Percentiles rank a stretch among this genome's conserved stretches.
phyloP scores from a whole-genome alignment of 2,329 filamentous ascomycete species.

The Colletotrichum agaves region DNA sequence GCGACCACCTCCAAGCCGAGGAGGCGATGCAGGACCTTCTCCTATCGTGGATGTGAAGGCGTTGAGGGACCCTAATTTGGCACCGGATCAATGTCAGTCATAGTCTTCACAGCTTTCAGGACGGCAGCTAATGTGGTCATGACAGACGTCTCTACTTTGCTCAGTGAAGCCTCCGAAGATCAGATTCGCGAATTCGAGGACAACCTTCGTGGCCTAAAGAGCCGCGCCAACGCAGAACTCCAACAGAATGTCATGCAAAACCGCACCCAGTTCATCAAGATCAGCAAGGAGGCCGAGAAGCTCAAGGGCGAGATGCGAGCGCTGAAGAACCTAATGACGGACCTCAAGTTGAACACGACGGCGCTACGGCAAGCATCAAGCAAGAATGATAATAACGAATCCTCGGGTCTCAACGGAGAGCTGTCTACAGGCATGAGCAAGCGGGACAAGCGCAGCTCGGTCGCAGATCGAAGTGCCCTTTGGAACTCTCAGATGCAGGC shows the following conservation, averaged over 20 bases:
- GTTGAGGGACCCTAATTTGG: slow-evolving; percentile 81
- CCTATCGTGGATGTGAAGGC: slow-evolving; percentile 80
- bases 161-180: slow-evolving; percentile 87
- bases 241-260: slow-evolving; percentile 98
- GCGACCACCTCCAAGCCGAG: slow-evolving; percentile 65
- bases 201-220: slow-evolving; percentile 79
- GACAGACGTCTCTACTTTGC: slow-evolving; percentile 71
- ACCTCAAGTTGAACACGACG: slow-evolving; percentile 83
- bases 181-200: slow-evolving; percentile 87
- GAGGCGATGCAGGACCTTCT: slow-evolving; percentile 59
- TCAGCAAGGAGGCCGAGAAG: slow-evolving; percentile 98
- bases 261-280: slow-evolving; percentile 97
- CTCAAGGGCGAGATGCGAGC: slow-evolving; percentile 96
- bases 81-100: slow-evolving; percentile 79
- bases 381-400: slow-evolving; percentile 58
- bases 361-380: slow-evolving; percentile 71
- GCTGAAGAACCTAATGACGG: slow-evolving; percentile 89
- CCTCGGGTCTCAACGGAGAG: slow-evolving; percentile 61
- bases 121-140: slow-evolving; percentile 31
- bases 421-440: slow-evolving; percentile 69
- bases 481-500: slow-evolving; percentile 81
- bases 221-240: slow-evolving; percentile 81
- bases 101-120: not conserved
- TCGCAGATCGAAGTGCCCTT: slow-evolving; percentile 74
- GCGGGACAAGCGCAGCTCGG: slow-evolving; percentile 88